Evolutionary conservation across 2,329 filamentous ascomycete genomes (phyloP).

Genomic region (Aureobasidium sp.): DNA sequence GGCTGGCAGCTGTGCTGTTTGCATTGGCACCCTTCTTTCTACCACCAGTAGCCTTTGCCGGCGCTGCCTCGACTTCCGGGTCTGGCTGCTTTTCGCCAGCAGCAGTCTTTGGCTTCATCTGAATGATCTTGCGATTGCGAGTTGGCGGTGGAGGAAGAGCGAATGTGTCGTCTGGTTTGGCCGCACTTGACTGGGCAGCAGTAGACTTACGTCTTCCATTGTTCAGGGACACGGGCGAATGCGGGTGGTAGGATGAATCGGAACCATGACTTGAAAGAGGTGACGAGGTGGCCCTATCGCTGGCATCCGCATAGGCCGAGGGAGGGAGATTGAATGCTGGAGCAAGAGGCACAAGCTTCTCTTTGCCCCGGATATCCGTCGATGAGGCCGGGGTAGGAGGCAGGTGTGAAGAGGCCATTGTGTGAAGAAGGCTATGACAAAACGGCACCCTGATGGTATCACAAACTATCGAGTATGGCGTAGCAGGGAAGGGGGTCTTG

Average conservation of each 20-base stretch:
- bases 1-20: conserved; percentile 72
- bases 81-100: conserved; percentile 24
- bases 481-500: neutral
- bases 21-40: conserved; percentile 68
- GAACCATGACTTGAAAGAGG: conserved; percentile 37
- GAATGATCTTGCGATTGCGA: conserved; percentile 88
- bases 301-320: conserved; percentile 50
- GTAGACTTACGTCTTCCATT: conserved; percentile 22
- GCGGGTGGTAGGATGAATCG: conserved; percentile 42
- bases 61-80: conserved; percentile 16
- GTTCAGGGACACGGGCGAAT: conserved; percentile 35
- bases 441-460: neutral
- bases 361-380: conserved; percentile 67
- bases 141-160: conserved; percentile 86
- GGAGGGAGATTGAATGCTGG: conserved; percentile 68
- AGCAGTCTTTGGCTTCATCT: conserved; percentile 69
- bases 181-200: conserved; percentile 19
- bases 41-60: conserved; percentile 27
- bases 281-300: conserved; percentile 39
- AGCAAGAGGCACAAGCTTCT: conserved; percentile 50
- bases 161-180: conserved; percentile 52
- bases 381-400: conserved; percentile 74
- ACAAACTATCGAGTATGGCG: neutral
- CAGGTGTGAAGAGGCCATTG: conserved; percentile 57
- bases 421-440: neutral